Evolutionary conservation across 768 basidiomycete species (phyloP), one percentile per base, ranked within the genome.

Genomic region (Tricholoma sp.): DNA sequence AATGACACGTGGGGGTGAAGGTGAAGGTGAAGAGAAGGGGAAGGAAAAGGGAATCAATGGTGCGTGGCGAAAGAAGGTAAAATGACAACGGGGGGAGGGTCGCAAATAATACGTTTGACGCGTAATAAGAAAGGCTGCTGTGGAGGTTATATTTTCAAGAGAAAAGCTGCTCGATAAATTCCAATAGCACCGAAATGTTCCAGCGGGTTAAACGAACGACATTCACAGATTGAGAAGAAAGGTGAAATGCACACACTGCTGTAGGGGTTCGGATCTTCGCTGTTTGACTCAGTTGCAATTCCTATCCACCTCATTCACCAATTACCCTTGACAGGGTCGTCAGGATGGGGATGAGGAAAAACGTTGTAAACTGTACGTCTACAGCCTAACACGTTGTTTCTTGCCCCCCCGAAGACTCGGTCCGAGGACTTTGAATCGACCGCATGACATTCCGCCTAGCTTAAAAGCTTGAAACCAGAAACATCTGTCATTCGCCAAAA

Each of bases 1-100:
- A 72, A 74, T 59, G 69, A 72, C n/a, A 52, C 19, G 39, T 73
- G 57, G 39, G 50, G 41, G 49, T 27, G 24, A 27, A 27, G 24
- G 24, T 27, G 24, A 27, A 32, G n/a, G 39, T 31, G 51, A 27
- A 27, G 24, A n/a, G n/a, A n/a, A n/a, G n/a, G n/a, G n/a, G n/a
- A n/a, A n/a, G n/a, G 32, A 46, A 35, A 47, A 59, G 10, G 39
- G 50, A 52, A 49, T 51, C 29, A 39, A 27, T 21, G 35, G 51
- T 24, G 46, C 50, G 54, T 56, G 56, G 56, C 55, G 39, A 16
- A 37, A 57, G 55, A 56, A 50, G 31, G 45, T 2, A 14, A 27
- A 27, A 39, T n/a, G 19, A 39, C 18, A 29, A 11, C 31, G 19
- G 16, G 12, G n/a, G 5, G 5, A 32, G 0, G 16, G 31, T 19